These are phyloP conservation scores for Insectozyma bohioensis DNA, from an alignment of 1,139 yeast species.

Conservation along the genomic window DNA sequence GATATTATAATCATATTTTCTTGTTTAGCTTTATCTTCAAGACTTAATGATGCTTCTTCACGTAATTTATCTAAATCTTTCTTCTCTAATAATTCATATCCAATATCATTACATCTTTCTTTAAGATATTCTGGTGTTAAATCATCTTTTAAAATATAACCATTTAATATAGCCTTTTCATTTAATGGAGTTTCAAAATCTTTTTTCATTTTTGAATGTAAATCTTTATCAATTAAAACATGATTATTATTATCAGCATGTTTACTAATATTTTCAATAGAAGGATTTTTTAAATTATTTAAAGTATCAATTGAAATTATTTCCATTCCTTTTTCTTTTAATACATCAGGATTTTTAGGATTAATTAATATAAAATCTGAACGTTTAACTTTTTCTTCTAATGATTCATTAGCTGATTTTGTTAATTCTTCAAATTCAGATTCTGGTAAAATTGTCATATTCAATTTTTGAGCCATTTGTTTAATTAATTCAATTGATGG, in stretches of 20 bases:
- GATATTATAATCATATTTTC: conserved; percentile 20
- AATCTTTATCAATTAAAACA: conserved; percentile 13
- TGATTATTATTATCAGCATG: conserved; percentile 10
- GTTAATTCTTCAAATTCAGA: conserved; percentile 22
- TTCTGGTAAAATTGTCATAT: conserved; percentile 8
- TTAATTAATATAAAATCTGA: conserved; percentile 10
- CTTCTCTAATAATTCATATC: conserved; percentile 14
- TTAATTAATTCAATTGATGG: conserved; percentile 27
- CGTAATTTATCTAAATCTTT: conserved; percentile 13
- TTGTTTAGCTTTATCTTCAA: conserved; percentile 21
- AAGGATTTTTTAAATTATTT: conserved; percentile 13
- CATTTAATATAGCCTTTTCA: conserved; percentile 18
- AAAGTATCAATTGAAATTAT: conserved; percentile 9
- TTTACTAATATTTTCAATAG: conserved; percentile 15
- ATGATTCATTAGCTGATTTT: conserved; percentile 13
- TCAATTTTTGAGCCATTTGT: conserved; percentile 22
- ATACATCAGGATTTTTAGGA: conserved; percentile 4
- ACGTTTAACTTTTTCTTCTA: conserved; percentile 13
- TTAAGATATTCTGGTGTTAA: conserved; percentile 27
- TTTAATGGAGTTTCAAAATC: conserved; percentile 20
- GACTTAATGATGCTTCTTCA: conserved; percentile 13
- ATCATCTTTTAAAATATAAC: conserved; percentile 8
- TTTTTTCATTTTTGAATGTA: conserved; percentile 8
- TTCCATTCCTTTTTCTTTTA: conserved; percentile 6
- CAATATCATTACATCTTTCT: conserved; percentile 18